Conservation (phyloP, 371 early-diverging fungal species). For the Syncephalastrum racemosum region DNA sequence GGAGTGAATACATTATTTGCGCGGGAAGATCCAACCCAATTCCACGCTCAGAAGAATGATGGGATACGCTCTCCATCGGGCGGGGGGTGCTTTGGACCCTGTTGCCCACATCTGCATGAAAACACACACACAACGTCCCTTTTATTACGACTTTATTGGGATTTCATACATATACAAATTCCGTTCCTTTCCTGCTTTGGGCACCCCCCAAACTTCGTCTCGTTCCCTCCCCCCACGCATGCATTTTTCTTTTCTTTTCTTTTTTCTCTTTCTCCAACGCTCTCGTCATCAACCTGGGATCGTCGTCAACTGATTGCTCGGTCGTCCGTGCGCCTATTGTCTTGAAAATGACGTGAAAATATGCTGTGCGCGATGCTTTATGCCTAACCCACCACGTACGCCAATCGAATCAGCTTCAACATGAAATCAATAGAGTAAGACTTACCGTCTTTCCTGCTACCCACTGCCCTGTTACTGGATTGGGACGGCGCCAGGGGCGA, state of each 20-base stretch:
- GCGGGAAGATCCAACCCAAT: no score
- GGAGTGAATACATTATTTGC: no score
- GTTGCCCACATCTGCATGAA: no score
- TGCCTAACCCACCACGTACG: slow-evolving; percentile 7
- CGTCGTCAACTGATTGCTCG: neutral
- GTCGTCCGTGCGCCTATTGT: neutral
- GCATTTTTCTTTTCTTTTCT: neutral
- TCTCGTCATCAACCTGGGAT: neutral
- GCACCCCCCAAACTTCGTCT: slow-evolving; percentile 4
- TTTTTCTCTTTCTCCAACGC: neutral
- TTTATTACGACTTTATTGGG: no score
- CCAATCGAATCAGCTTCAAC: neutral
- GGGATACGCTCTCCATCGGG: no score
- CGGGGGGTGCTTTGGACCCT: no score
- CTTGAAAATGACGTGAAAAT: slow-evolving; percentile 27
- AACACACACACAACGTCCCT: no score
- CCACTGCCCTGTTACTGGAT: neutral
- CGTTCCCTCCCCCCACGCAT: neutral
- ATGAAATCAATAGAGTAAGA: neutral
- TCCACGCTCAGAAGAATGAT: no score
- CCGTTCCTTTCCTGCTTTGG: slow-evolving; percentile 8
- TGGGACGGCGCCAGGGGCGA: slow-evolving; percentile 8
- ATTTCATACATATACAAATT: slow-evolving; percentile 18
- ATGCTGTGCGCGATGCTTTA: slow-evolving; percentile 28
- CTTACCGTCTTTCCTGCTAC: slow-evolving; percentile 12